phyloP scores from a whole-genome alignment of 2,329 filamentous ascomycete genomes.

The Zymoseptoria ardabiliae region DNA sequence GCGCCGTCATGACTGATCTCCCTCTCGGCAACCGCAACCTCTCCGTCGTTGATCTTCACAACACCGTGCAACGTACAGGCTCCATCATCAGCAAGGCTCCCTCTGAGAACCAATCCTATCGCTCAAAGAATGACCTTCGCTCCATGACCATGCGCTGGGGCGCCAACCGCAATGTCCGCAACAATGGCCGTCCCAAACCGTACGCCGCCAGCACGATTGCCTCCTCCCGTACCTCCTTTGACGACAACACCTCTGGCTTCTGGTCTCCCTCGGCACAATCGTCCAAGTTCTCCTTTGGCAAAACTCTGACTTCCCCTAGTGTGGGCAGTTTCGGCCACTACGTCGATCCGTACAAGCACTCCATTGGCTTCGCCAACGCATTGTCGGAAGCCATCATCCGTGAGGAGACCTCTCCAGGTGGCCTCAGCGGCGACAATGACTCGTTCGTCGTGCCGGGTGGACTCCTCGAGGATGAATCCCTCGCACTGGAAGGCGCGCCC shows the following conservation, averaged over 20 bases:
- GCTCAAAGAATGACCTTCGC: slow-evolving; percentile 58
- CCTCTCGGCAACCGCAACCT: slow-evolving; percentile 36
- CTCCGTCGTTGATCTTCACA: slow-evolving; percentile 51
- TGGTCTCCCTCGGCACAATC: slow-evolving; percentile 79
- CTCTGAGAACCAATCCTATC: slow-evolving; percentile 66
- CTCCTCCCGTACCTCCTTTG: slow-evolving; percentile 88
- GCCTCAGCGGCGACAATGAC: slow-evolving; percentile 37
- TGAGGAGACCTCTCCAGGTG: slow-evolving; percentile 57
- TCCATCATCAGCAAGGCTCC: slow-evolving; percentile 90
- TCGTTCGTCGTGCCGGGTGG: slow-evolving; percentile 24
- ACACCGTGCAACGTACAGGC: slow-evolving; percentile 66
- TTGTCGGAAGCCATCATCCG: slow-evolving; percentile 94
- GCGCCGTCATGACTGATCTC: slow-evolving; percentile 49
- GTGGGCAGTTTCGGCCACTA: slow-evolving; percentile 81
- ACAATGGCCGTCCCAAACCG: slow-evolving; percentile 68
- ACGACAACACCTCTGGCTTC: slow-evolving; percentile 73
- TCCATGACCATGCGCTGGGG: slow-evolving; percentile 61
- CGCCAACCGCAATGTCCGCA: slow-evolving; percentile 56
- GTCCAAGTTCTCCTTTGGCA: slow-evolving; percentile 86
- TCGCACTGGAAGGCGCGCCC: slow-evolving; percentile 87
- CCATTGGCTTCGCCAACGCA: slow-evolving; percentile 94
- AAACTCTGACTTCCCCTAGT: slow-evolving; percentile 84
- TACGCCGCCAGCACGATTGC: slow-evolving; percentile 74
- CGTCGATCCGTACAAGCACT: slow-evolving; percentile 72
- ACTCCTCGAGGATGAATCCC: slow-evolving; percentile 81